Percentiles rank a stretch among this genome's conserved stretches.
Evolutionary conservation across 2,329 filamentous ascomycete species (phyloP).

Genomic region (Claviceps citrina): DNA sequence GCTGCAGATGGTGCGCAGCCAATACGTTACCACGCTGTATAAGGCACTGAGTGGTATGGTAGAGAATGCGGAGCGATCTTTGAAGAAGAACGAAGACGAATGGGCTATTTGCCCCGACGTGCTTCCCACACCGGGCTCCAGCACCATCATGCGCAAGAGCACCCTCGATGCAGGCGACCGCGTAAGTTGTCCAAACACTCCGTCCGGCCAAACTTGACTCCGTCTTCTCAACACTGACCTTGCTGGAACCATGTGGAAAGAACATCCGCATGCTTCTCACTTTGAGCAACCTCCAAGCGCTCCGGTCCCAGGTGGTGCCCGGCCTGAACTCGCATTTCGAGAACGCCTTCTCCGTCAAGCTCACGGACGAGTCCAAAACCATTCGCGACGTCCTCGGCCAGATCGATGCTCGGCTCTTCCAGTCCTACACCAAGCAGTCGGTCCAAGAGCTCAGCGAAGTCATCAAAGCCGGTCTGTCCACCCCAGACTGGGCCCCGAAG

Average conservation of each 20-base stretch:
- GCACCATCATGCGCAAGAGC: conserved; percentile 24
- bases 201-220: no score
- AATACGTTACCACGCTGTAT: conserved; percentile 88
- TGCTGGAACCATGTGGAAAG: conserved; percentile 13
- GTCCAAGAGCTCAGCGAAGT: conserved; percentile 52
- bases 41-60: conserved; percentile 92
- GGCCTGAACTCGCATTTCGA: conserved; percentile 87
- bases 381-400: conserved; percentile 81
- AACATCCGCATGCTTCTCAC: conserved; percentile 89
- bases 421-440: conserved; percentile 73
- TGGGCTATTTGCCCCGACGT: conserved; percentile 37
- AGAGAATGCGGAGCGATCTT: conserved; percentile 74
- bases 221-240: not conserved
- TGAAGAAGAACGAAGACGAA: conserved; percentile 48
- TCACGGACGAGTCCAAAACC: conserved; percentile 84
- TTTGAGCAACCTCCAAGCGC: conserved; percentile 74
- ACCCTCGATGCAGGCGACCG: conserved; percentile 41
- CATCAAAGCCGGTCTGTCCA: conserved; percentile 57
- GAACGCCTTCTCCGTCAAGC: conserved; percentile 79
- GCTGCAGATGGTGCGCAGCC: conserved; percentile 74
- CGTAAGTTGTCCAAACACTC: conserved; percentile 30
- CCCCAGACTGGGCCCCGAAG: conserved; percentile 54
- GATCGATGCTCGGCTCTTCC: conserved; percentile 82
- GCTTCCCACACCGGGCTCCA: conserved; percentile 17
- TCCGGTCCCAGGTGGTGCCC: conserved; percentile 70